Evolutionary conservation across 2,329 filamentous ascomycete species (phyloP), one percentile per base, ranked within the genome.

Genomic region (Capronia epimyces): DNA sequence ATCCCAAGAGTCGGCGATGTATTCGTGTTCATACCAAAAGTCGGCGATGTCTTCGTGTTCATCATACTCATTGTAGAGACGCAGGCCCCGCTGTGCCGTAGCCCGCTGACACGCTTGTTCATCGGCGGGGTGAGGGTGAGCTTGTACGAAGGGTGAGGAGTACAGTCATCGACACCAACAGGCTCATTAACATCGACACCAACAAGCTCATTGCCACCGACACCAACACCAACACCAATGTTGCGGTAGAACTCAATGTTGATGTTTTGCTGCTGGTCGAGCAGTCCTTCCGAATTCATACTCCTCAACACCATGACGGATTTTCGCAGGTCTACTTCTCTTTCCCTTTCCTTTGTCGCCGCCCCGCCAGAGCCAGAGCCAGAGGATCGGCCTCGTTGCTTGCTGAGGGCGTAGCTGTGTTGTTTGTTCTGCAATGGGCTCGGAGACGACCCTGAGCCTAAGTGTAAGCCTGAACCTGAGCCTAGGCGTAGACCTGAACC

Each of bases 291-390:
- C 2, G 56, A 64, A 36, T 61, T 61, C 29, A 62, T 56, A 5
- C 63, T 63, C 5, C 63, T 57, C 5, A 65, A 29, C 8, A 63
- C 60, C 29, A 64, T 61, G 27, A 57, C 63, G 2, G 66, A 65
- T 49, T 60, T 65, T 60, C 1, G 67, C 60, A 24, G 68, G 66
- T 21, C 67, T 63, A 6, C 62, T 65, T 37, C 34, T 20, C 34
- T 37, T 6, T 37, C 34, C 34, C 13, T 37, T 12, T 37, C 34
- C 16, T 15, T 37, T 37, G 34, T 3, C 7, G 3, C 13, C 29
- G 7, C 7, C 3, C 29, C 29, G 29, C 29, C n/a, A n/a, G 7
- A 32, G 29, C 3, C 29, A 6, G 6, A 6, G 25, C 10, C 25
- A 6, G 5, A 6, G 25, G n/a, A n/a, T n/a, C n/a, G n/a, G n/a